Conservation (phyloP, 495 filamentous ascomycete genomes). For the Cenococcum geophilum region DNA sequence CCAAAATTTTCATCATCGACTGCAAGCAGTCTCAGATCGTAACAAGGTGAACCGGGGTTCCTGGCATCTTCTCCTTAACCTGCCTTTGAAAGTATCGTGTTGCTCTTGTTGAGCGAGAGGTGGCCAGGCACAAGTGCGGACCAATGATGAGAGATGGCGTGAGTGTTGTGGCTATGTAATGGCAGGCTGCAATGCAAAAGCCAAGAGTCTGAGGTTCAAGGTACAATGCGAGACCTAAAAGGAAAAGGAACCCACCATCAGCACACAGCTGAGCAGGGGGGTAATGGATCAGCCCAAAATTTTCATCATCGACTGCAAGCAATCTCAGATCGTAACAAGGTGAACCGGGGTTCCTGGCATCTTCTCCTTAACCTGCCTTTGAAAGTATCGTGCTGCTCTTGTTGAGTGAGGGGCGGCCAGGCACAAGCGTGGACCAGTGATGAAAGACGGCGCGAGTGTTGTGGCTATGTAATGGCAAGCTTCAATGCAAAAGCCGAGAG, state of each 20-base stretch:
- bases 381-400: not conserved
- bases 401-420: not conserved
- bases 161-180: no score
- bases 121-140: not conserved
- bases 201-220: not conserved
- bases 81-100: not conserved
- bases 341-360: not conserved
- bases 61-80: not conserved
- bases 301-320: not conserved
- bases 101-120: not conserved
- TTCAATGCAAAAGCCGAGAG: no score
- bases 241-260: constrained; percentile 32
- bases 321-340: not conserved
- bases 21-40: not conserved
- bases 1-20: not conserved
- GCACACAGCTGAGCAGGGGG: not conserved
- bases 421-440: not conserved
- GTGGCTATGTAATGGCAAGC: no score
- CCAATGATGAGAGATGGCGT: not conserved
- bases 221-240: not conserved
- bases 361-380: not conserved
- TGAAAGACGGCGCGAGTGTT: no score
- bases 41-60: not conserved
- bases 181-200: no score
- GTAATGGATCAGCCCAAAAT: not conserved